Evolutionary conservation across 2,329 filamentous ascomycete genomes (phyloP).

Genomic region (Sporothrix luriei): DNA sequence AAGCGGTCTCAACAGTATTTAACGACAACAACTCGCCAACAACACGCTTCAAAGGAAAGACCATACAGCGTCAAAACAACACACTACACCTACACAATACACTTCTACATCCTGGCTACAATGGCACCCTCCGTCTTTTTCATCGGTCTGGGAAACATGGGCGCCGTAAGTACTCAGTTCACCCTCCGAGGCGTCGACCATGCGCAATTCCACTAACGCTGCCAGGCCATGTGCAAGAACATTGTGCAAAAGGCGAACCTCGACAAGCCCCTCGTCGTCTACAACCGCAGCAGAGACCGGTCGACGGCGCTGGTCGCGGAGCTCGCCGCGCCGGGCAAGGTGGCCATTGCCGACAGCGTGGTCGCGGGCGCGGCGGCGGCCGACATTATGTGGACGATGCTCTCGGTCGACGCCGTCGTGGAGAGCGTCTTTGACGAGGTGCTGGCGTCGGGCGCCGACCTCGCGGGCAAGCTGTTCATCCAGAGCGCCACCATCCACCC

Average conservation of each 20-base stretch:
- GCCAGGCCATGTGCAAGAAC: conserved; percentile 77
- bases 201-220: background rate
- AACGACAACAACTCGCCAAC: background rate
- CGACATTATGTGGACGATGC: conserved; percentile 80
- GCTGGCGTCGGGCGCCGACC: conserved; percentile 57
- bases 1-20: background rate
- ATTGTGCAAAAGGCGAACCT: conserved; percentile 75
- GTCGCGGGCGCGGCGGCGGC: conserved; percentile 66
- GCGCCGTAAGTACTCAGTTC: conserved; percentile 57
- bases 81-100: background rate
- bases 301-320: conserved; percentile 64
- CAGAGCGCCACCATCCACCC: conserved; percentile 90
- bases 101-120: conserved; percentile 30
- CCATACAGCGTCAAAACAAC: background rate
- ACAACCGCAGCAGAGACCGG: conserved; percentile 73
- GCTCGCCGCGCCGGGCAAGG: conserved; percentile 61
- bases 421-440: conserved; percentile 71
- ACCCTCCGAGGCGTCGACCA: background rate
- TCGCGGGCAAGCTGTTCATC: conserved; percentile 75
- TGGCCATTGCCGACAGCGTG: conserved; percentile 65
- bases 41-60: background rate
- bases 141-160: conserved; percentile 89
- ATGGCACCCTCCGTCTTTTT: conserved; percentile 68
- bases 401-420: conserved; percentile 80
- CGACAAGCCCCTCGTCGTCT: conserved; percentile 71